Conservation (phyloP, 352 stramenopile genomes). For the Globisporangium camurandrum region DNA sequence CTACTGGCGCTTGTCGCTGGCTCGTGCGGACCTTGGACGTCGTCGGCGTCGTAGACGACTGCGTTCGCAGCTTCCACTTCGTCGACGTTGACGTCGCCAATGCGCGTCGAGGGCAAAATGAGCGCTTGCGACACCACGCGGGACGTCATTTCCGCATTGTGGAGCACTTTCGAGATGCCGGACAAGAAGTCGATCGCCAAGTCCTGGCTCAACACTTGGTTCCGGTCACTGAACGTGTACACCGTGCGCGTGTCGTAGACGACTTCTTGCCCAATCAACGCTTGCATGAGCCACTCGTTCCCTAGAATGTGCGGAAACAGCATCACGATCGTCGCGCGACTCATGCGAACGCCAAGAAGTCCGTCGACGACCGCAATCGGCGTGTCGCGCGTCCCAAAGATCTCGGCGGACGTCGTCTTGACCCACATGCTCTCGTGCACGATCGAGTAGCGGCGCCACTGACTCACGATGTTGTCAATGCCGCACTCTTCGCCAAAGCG, state of each 20-base stretch:
- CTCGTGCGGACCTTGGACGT: slow-evolving; percentile 1
- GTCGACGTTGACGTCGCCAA: slow-evolving; percentile 8
- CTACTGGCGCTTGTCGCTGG: background rate
- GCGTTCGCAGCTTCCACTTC: too few relatives aligned
- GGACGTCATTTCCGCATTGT: slow-evolving; percentile 19
- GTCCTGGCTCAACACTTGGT: slow-evolving; percentile 47
- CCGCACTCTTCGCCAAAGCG: slow-evolving; percentile 28
- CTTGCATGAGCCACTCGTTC: slow-evolving; percentile 48
- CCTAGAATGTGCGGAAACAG: slow-evolving; percentile 56
- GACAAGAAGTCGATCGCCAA: slow-evolving; percentile 49
- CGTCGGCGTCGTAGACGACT: background rate
- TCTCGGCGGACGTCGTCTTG: slow-evolving; percentile 20
- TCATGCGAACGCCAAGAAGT: slow-evolving; percentile 34
- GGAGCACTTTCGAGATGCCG: slow-evolving; percentile 29
- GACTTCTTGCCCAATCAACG: slow-evolving; percentile 40
- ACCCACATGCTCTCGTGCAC: slow-evolving; percentile 43
- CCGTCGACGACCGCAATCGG: slow-evolving; percentile 45
- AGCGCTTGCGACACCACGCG: slow-evolving; percentile 24
- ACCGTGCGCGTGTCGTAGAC: slow-evolving; percentile 46
- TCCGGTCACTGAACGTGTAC: slow-evolving; percentile 44
- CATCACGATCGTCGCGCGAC: slow-evolving; percentile 45
- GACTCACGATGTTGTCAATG: slow-evolving; percentile 33
- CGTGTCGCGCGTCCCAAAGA: slow-evolving; percentile 34
- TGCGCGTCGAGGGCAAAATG: slow-evolving; percentile 21
- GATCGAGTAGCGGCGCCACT: slow-evolving; percentile 54